Evolutionary conservation across 148 eudicot genomes (phyloP).

Genomic region (Silene latifolia): DNA sequence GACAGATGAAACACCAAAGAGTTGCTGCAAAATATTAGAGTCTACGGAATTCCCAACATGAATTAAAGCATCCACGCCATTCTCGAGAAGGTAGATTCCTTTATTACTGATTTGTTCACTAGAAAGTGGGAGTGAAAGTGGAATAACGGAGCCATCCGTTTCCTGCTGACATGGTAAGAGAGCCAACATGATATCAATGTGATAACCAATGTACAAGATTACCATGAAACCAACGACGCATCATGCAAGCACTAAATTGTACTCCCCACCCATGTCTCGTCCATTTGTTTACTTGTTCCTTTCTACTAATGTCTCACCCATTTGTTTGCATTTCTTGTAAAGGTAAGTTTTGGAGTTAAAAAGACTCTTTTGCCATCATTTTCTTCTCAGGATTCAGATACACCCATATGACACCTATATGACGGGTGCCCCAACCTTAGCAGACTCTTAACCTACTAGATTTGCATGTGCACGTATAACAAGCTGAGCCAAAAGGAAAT

Average conservation of each 20-base stretch:
- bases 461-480: background rate
- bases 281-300: background rate
- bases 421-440: background rate
- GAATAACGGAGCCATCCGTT: conserved; percentile 50
- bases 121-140: conserved; percentile 63
- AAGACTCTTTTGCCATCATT: background rate
- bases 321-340: background rate
- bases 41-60: conserved; percentile 60
- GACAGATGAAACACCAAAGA: conserved; percentile 65
- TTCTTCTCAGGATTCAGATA: background rate
- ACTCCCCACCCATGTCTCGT: conserved; percentile 21
- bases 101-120: conserved; percentile 66
- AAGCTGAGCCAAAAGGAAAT: background rate
- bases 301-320: background rate
- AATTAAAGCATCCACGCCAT: conserved; percentile 79
- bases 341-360: background rate
- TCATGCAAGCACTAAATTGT: conserved; percentile 5
- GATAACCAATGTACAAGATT: background rate
- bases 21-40: conserved; percentile 46
- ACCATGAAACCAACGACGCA: background rate
- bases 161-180: conserved; percentile 39
- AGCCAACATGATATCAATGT: background rate
- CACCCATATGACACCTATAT: background rate
- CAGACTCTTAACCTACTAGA: background rate
- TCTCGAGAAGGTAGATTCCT: conserved; percentile 92